Conservation (phyloP, 768 basidiomycete species). For the Psilocybe cyanescens region DNA sequence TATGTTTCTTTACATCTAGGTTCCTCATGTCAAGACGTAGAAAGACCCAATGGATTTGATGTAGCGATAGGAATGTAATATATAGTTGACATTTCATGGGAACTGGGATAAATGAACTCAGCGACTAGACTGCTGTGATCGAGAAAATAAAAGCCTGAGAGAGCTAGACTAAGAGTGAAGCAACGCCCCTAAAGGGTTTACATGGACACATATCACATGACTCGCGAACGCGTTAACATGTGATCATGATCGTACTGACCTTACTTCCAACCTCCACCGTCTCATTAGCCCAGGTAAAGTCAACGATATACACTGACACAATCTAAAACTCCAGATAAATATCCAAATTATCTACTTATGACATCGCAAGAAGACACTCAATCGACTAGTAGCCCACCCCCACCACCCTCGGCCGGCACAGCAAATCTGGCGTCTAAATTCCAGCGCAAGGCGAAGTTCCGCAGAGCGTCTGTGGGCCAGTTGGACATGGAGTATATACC, state of each 20-base stretch:
- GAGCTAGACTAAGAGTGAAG: too few species aligned
- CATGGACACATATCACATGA: too few species aligned
- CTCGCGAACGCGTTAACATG: too few species aligned
- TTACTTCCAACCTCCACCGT: too few species aligned
- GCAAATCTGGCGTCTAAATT: conserved; percentile 18
- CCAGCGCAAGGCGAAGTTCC: conserved; percentile 17
- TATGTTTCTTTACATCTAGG: conserved; percentile 33
- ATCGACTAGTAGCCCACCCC: background rate
- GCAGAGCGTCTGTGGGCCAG: conserved; percentile 5
- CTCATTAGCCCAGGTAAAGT: too few species aligned
- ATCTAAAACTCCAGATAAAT: background rate
- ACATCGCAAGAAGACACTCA: conserved; percentile 2
- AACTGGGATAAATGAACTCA: too few species aligned
- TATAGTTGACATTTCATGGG: background rate
- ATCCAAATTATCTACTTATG: background rate
- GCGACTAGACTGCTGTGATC: too few species aligned
- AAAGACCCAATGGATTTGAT: conserved; percentile 26
- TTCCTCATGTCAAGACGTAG: conserved; percentile 27
- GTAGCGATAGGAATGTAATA: background rate
- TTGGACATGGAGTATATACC: background rate
- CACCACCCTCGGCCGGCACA: background rate
- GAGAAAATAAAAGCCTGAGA: too few species aligned
- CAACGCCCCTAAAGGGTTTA: too few species aligned
- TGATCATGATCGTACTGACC: too few species aligned
- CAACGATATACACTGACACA: too few species aligned